Evolutionary conservation across 345 rosid species (phyloP), one percentile per base, ranked within the genome.

Genomic region (Firmiana major): DNA sequence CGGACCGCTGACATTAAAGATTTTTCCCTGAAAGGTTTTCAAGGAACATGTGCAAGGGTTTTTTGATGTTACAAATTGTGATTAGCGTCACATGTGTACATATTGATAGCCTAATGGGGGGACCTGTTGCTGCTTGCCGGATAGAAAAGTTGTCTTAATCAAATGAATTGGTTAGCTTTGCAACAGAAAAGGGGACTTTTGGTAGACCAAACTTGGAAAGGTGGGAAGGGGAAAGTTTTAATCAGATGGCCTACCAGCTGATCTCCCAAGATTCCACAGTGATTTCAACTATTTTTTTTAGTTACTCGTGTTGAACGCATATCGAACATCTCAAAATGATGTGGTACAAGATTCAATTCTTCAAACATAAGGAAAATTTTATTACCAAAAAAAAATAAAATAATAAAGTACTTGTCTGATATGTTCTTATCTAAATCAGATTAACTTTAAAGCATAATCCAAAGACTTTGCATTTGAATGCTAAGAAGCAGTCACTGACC

Each of bases 141-240:
- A 46, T 24, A 46, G 57, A 69, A 69, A 46, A 24, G 19, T 69
- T 46, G 57, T 46, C 57, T 69, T 24, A 45, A 24, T 45, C 53
- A 31, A 63, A 6, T 31, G 67, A 31, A 7, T 31, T 31, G 19
- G 67, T 63, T 31, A 31, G 42, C 34, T 31, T 0, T 15, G 67
- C 43, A 16, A 63, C 21, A 15, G 21, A 15, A 63, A 16, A 16
- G 42, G 42, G 11, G 4, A 10, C 21, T 31, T 34, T 63, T 34
- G 67, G 43, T 63, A 63, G 67, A 63, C 43, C 67, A 63, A 63
- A 63, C 67, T 31, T 63, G 67, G 2, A 31, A 58, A 63, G 40
- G 67, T 6, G 10, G 42, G 10, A 28, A 62, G n/a, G 66, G 66
- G 9, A 62, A 62, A 28, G 66, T 13, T 62, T 62, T 62, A 31